Base-by-base conservation (phyloP, 2,329 filamentous ascomycete genomes). In the Didymosphaeria variabile region DNA sequence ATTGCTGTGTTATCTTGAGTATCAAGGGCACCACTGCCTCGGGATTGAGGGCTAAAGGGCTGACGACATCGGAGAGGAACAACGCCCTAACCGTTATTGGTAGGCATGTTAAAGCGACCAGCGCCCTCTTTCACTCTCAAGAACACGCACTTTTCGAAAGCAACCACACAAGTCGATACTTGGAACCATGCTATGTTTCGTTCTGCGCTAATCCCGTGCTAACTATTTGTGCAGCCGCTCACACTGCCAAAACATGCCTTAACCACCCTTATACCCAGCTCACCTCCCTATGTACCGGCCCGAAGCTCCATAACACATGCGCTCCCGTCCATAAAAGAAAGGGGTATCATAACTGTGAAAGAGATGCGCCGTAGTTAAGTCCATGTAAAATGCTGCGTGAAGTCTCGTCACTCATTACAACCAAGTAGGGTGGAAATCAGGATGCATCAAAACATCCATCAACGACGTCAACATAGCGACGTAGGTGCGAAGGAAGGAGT, bases 31-130 rank as follows among this genome's bases (percentile, higher is more conserved):
- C 59, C 47, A 56, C 54, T 60, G 55, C 63, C 52, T 49, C 58
- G 58, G 38, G 34, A 45, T 58, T 34, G 38, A 62, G 61, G 63
- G 60, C 65, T 50, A 38, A 59, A 66, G 65, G 65, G 64, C 65
- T 65, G 64, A 67, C 65, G 63, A 64, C 67, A 69, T 64, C 52
- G 32, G 42, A 23, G 42, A 23, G 19, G 46, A 32, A 9, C 29
- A 19, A 34, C 17, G 46, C 26, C 19, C 45, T 47, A 47, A 17
- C 45, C 45, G 12, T 12, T 29, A 23, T 45, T 26, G 42, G 19
- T 26, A 57, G 21, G 26, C 23, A 8, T 23, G 10, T 8, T 17
- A 10, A 9, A 29, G 23, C 12, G 23, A 15, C 7, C 19, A 10
- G 4, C 15, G n/a, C 26, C 46, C 21, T 40, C 36, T 40, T 40